Base-by-base conservation (phyloP, 805 yeast genomes). In the Candida tibetensis region DNA sequence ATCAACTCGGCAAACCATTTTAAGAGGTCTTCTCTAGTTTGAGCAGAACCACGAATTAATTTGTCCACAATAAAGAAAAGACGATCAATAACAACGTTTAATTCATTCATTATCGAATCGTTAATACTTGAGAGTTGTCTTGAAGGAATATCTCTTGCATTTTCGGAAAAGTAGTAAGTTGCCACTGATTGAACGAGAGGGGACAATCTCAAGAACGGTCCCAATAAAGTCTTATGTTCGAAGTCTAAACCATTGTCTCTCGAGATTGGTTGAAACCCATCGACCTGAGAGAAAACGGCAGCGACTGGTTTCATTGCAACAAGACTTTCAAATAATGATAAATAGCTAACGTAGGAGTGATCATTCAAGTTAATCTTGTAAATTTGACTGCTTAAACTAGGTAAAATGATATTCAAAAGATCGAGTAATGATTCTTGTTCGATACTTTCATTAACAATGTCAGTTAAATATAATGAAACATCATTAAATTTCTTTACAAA, bases 131-230 rank as follows among this genome's bases (percentile, higher is more conserved):
- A 66, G 2, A 76, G 57, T 45, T 79, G 79, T 17, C 61, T 52
- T 37, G 51, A 45, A 13, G 63, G 36, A 7, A 57, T 41, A 26
- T 46, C 48, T 13, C 35, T 37, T 8, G 51, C 46, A 21, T 53
- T 48, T 12, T 51, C 57, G 4, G 55, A 40, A 46, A 81, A 79
- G 42, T 74, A 76, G 13, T 64, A 50, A 0, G 71, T 57, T 0
- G 79, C 74, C 16, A 69, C 66, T n/a, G 70, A 60, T 2, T 73
- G 70, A 32, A 77, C 71, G 32, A 89, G 62, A 0, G 96, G 95
- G 0, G 95, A 85, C 16, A 88, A 61, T 40, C 81, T 69, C 38
- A 87, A 72, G 21, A 88, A 68, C 5, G 95, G 84, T 2, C 97
- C 98, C 38, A 91, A 62, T 13, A 86, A 59, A 0, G 95, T 77